Conservation (phyloP, 177 flowering plant species). For the Tripterygium wilfordii region DNA sequence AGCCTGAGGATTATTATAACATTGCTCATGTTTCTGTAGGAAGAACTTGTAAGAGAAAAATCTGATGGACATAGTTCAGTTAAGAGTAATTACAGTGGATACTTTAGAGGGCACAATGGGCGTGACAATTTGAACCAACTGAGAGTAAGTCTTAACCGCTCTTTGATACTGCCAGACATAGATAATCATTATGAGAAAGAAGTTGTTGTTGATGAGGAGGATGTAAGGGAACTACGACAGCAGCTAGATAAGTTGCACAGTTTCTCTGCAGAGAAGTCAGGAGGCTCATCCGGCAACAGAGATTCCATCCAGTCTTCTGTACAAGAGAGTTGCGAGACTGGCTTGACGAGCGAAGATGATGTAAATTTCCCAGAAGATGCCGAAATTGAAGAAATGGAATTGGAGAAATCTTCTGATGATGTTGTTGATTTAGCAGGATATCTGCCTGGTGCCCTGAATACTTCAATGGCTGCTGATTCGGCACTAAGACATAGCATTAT, state of each 20-base stretch:
- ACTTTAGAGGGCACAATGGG: constrained; percentile 42
- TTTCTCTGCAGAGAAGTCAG: constrained; percentile 31
- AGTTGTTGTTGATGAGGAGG: constrained; percentile 42
- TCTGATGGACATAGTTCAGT: constrained; percentile 30
- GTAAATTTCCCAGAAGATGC: constrained; percentile 33
- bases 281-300: constrained; percentile 26
- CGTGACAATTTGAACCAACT: constrained; percentile 75
- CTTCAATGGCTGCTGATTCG: constrained; percentile 13
- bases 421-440: constrained; percentile 7
- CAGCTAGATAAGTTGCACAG: constrained; percentile 44
- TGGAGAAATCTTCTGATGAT: constrained; percentile 12
- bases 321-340: constrained; percentile 48
- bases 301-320: constrained; percentile 31
- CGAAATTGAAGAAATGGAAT: constrained; percentile 34
- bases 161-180: constrained; percentile 50
- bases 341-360: constrained; percentile 45
- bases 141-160: constrained; percentile 79
- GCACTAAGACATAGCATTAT: constrained; percentile 37
- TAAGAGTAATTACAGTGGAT: constrained; percentile 29
- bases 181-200: constrained; percentile 52
- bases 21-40: constrained; percentile 44
- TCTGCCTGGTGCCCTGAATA: constrained; percentile 1
- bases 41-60: constrained; percentile 83
- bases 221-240: constrained; percentile 46
- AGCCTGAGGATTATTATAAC: no score